Conservation (phyloP, 805 yeast species). For the Candida sakaeoensis region DNA sequence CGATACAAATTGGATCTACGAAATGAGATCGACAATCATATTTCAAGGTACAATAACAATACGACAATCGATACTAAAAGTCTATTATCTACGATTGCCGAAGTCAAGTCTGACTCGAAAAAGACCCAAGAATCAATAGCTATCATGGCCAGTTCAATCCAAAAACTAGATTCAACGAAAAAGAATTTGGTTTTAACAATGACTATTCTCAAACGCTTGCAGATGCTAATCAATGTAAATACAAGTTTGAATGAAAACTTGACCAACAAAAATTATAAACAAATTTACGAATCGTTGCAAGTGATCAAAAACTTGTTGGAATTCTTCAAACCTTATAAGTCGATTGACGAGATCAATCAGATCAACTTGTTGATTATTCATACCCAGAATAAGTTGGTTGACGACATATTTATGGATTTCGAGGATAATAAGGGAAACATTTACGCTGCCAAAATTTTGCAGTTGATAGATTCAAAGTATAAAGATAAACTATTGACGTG, state of each 20-base stretch:
- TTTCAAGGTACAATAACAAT: slow-evolving; percentile 26
- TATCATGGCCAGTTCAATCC: slow-evolving; percentile 71
- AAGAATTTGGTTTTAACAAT: slow-evolving; percentile 78
- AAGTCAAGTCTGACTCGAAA: slow-evolving; percentile 46
- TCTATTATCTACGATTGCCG: slow-evolving; percentile 43
- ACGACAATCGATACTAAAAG: slow-evolving; percentile 31
- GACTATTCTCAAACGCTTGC: slow-evolving; percentile 82
- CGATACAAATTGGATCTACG: slow-evolving; percentile 50
- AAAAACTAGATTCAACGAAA: slow-evolving; percentile 76
- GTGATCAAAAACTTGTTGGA: slow-evolving; percentile 71
- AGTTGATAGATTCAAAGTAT: slow-evolving; percentile 55
- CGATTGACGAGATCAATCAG: slow-evolving; percentile 74
- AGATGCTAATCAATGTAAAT: slow-evolving; percentile 77
- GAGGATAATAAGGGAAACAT: slow-evolving; percentile 39
- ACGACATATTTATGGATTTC: slow-evolving; percentile 71
- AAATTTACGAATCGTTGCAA: slow-evolving; percentile 57
- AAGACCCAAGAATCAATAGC: slow-evolving; percentile 61
- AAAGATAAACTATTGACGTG: slow-evolving; percentile 61
- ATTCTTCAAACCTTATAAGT: slow-evolving; percentile 75
- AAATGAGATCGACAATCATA: slow-evolving; percentile 36
- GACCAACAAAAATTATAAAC: slow-evolving; percentile 45
- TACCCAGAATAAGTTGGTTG: slow-evolving; percentile 58
- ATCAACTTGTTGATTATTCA: slow-evolving; percentile 57
- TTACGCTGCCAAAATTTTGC: slow-evolving; percentile 73
- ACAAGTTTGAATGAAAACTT: slow-evolving; percentile 52